Evolutionary conservation across 164 flowering plant genomes (phyloP).

Genomic region (Nymphaea colorata): DNA sequence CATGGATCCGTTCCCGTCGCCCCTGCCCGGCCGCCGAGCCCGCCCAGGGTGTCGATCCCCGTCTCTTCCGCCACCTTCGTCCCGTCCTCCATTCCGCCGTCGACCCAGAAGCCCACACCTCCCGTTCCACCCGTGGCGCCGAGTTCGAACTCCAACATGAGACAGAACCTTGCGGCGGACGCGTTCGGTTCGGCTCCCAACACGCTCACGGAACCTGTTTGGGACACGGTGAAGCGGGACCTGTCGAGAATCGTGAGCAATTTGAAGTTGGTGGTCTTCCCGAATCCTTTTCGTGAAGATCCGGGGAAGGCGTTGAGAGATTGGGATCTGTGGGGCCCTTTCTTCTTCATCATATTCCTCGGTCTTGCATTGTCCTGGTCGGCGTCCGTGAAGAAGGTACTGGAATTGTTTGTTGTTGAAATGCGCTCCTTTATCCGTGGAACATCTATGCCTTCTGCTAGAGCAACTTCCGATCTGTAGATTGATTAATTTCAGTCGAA

Average conservation of each 20-base stretch:
- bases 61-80: constrained; percentile 71
- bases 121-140: constrained; percentile 17
- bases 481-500: too few species aligned
- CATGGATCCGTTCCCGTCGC: constrained; percentile 44
- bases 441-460: background rate
- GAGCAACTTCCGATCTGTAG: too few species aligned
- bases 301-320: constrained; percentile 95
- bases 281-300: constrained; percentile 86
- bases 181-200: constrained; percentile 75
- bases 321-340: constrained; percentile 99
- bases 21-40: constrained; percentile 69
- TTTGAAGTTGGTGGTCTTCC: constrained; percentile 94
- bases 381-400: constrained; percentile 91
- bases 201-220: constrained; percentile 87
- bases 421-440: background rate
- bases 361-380: constrained; percentile 94
- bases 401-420: background rate
- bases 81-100: constrained; percentile 26
- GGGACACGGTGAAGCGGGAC: constrained; percentile 96
- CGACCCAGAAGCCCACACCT: constrained; percentile 15
- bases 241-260: constrained; percentile 83
- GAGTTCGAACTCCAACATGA: background rate
- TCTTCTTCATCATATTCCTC: constrained; percentile 91
- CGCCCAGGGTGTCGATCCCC: constrained; percentile 77
- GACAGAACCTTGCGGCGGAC: constrained; percentile 13